phyloP scores from a whole-genome alignment of 768 basidiomycete species.

The Serendipita sp. region DNA sequence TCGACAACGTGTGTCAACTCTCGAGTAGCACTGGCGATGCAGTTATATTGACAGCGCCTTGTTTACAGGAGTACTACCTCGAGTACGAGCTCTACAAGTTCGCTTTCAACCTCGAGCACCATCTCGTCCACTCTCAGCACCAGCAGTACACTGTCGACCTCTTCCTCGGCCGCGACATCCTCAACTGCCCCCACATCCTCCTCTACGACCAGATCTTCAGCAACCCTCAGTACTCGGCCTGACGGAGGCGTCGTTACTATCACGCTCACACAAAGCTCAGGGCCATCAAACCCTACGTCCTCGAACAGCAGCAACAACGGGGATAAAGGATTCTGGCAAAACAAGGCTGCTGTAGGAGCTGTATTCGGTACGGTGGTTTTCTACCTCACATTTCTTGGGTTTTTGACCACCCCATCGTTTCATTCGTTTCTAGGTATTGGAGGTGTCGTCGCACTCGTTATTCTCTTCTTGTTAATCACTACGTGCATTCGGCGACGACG shows the following conservation, averaged over 20 bases:
- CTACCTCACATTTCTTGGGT: neutral
- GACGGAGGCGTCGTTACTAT: neutral
- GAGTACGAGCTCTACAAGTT: neutral
- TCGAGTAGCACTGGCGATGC: too few species aligned
- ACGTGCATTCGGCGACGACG: constrained; percentile 46
- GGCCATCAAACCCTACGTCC: neutral
- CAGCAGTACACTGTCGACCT: neutral
- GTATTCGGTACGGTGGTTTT: neutral
- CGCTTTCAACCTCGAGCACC: neutral
- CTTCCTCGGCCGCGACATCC: neutral
- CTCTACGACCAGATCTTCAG: neutral
- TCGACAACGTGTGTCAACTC: too few species aligned
- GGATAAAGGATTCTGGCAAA: neutral
- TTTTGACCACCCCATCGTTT: neutral
- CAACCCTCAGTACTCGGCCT: neutral
- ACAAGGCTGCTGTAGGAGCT: neutral
- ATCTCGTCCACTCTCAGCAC: neutral
- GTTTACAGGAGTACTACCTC: neutral
- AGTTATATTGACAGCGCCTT: too few species aligned
- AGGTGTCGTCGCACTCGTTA: constrained; percentile 38
- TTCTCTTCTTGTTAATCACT: constrained; percentile 33
- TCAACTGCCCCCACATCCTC: neutral
- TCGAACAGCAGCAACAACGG: neutral
- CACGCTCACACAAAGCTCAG: neutral
- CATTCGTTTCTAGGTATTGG: constrained; percentile 21